Percentiles rank a stretch among this genome's conserved stretches.
Evolutionary conservation across 371 early-diverging fungal genomes (phyloP).

Genomic region (Funneliformis caledonium): DNA sequence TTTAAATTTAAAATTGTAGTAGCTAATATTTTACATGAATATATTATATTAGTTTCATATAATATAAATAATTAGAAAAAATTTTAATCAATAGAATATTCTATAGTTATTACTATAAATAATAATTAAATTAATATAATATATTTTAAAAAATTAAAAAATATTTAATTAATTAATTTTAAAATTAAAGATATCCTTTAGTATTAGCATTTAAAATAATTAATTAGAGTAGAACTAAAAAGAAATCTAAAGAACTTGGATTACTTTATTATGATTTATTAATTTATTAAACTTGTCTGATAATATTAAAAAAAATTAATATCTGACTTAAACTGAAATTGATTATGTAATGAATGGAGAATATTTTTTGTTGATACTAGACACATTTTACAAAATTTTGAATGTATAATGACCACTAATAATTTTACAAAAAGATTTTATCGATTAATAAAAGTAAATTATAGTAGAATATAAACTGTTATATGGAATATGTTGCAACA

Average conservation of each 20-base stretch:
- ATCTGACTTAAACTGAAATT: not conserved
- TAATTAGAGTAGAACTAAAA: not conserved
- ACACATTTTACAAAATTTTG: too few relatives aligned
- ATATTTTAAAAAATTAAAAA: not conserved
- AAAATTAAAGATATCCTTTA: not conserved
- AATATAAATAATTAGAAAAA: not conserved
- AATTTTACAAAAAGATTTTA: too few relatives aligned
- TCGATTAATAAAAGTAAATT: too few relatives aligned
- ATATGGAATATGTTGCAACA: too few relatives aligned
- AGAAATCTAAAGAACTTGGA: not conserved
- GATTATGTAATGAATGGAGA: not conserved
- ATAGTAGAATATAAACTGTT: too few relatives aligned
- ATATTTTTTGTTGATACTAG: too few relatives aligned
- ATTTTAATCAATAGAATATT: not conserved
- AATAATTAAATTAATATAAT: too few relatives aligned
- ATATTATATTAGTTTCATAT: slow-evolving; percentile 6
- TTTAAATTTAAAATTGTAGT: not conserved
- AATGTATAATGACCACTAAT: too few relatives aligned
- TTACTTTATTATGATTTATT: too few relatives aligned
- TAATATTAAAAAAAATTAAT: not conserved
- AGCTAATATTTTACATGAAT: not conserved
- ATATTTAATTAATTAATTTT: too few relatives aligned
- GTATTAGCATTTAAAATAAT: not conserved
- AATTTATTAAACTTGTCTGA: too few relatives aligned
- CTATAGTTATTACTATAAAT: not conserved